Conservation (phyloP, 148 eudicot species). For the Spergularia marina region DNA sequence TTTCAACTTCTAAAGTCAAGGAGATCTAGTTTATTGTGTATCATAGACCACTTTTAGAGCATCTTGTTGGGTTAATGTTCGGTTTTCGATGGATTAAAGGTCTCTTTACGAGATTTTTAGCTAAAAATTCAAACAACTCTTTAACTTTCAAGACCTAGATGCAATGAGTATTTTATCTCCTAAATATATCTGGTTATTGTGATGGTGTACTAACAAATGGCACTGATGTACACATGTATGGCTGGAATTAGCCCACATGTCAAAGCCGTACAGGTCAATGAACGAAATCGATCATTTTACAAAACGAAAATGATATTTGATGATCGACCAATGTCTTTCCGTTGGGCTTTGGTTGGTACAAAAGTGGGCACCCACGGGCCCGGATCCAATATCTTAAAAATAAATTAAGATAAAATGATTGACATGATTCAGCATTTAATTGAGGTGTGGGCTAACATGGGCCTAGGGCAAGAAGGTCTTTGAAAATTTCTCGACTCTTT, state of each 20-base stretch:
- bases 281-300: not conserved
- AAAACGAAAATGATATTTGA: not conserved
- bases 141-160: no score
- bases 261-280: not conserved
- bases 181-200: no score
- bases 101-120: no score
- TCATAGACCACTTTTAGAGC: no score
- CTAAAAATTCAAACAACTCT: no score
- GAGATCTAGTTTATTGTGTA: no score
- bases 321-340: not conserved
- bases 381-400: not conserved
- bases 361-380: not conserved
- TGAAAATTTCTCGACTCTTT: no score
- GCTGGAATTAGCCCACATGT: not conserved
- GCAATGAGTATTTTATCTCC: no score
- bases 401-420: not conserved
- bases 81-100: no score
- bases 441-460: conserved; percentile 9
- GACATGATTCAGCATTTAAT: not conserved
- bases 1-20: no score
- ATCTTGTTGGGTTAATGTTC: no score
- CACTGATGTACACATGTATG: not conserved
- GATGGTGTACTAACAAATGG: not conserved
- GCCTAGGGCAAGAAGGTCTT: not conserved
- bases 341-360: conserved; percentile 2